Evolutionary conservation across 345 rosid genomes (phyloP), one percentile per base, ranked within the genome.

Genomic region (Populus alba): DNA sequence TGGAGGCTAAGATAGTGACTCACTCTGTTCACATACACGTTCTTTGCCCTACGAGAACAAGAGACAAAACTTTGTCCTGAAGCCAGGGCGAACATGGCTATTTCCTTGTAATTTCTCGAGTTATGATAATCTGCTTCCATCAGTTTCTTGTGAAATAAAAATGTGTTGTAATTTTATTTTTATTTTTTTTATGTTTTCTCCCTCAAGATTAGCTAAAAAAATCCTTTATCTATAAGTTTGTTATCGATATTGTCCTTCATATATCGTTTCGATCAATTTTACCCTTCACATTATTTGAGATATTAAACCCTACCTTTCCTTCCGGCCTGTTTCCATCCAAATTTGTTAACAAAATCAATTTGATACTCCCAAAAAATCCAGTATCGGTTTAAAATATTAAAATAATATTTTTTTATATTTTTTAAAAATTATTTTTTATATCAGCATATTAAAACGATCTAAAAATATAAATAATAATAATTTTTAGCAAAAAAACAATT

Each of bases 361-460:
- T 1, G 9, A 1, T 39, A 1, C 43, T 39, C 41, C 1, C 2
- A 8, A 1, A 1, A 29, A 29, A 29, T 29, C 29, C 1, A 1
- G n/a, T n/a, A 29, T 1, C 1, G 29, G n/a, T n/a, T n/a, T n/a
- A n/a, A n/a, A n/a, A n/a, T n/a, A 1, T 29, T 2, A 31, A 31
- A 31, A 31, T 31, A 31, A 2, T 31, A 31, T 31, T 2, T 31
- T 2, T 31, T 31, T 31, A 2, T 31, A 31, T 31, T 31, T 31
- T 31, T 31, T 1, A 2, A 2, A 31, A 31, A 2, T 1, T 31
- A 31, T 31, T 31, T 31, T 31, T 2, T 0, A 31, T 31, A 2
- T 31, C 3, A 31, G 0, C 0, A 2, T 3, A 31, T 31, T 0
- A 2, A 31, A 31, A 31, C 3, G 0, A 31, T 31, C 0, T 31